Evolutionary conservation across 345 rosid species (phyloP), one percentile per base, ranked within the genome.

Genomic region (Populus nigra): DNA sequence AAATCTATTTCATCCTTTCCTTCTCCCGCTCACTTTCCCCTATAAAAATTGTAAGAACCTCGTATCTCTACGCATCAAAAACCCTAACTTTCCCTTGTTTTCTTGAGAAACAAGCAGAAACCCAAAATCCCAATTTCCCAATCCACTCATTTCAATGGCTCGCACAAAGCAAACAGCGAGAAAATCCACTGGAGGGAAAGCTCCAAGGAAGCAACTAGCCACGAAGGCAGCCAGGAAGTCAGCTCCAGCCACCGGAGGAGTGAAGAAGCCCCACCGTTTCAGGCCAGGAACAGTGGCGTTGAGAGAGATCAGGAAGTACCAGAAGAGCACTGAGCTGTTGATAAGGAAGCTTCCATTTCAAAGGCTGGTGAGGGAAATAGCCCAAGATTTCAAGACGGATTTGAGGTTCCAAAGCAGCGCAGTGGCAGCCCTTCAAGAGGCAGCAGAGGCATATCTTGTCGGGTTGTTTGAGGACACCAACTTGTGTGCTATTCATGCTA

Each of bases 241-340:
- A 0, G 82, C 82, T 38, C 82, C 82, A 9, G 82, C 82, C 17
- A 79, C 82, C n/a, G 82, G 82, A 39, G 82, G 82, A 39, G 82
- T 79, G 59, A 79, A 79, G 82, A 79, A 79, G 73, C 82, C 77
- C 0, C 82, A 79, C 73, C 71, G 82, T 12, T 79, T 79, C 77
- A 73, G 81, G 73, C 81, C 81, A 8, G 81, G 81, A 16, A 78
- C 81, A 5, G 81, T 78, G 29, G 81, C 81, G 5, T 33, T 78
- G 57, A 57, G 81, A 17, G 81, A 78, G 33, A 78, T 78, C n/a
- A 73, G 82, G 73, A 79, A 79, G 82, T 79, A 73, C 67, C 82
- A 79, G 74, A 79, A 79, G 68, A 78, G 81, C 53, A 78, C 81
- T 5, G 81, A 78, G 81, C 81, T 78, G 11, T 5, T 78, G 45